These are phyloP conservation scores for Venturiaceae sp. DNA, from an alignment of 2,329 filamentous ascomycete genomes.

Conservation along the genomic window DNA sequence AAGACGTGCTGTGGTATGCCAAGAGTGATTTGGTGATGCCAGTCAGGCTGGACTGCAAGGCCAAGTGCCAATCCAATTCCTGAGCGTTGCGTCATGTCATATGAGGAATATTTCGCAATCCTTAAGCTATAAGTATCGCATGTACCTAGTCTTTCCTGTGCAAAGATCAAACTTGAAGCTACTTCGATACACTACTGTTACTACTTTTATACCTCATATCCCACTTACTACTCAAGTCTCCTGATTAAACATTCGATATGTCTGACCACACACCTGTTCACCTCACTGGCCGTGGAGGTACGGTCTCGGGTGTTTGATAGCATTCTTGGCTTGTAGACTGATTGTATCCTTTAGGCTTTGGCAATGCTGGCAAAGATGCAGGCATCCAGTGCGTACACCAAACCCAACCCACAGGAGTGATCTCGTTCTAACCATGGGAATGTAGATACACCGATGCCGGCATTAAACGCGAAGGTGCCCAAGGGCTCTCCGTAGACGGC, in stretches of 20 bases:
- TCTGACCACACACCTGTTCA: slow-evolving; percentile 1
- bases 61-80: not conserved
- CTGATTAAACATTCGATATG: not conserved
- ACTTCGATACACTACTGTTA: not conserved
- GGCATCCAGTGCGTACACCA: slow-evolving; percentile 24
- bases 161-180: not conserved
- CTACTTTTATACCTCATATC: not conserved
- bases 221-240: not conserved
- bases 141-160: not conserved
- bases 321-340: not conserved
- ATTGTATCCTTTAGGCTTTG: slow-evolving; percentile 36
- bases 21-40: not conserved
- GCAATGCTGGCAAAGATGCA: slow-evolving; percentile 46
- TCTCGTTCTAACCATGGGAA: too few relatives aligned
- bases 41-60: not conserved
- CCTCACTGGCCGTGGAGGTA: slow-evolving; percentile 8
- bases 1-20: too few relatives aligned
- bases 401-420: not conserved
- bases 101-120: not conserved
- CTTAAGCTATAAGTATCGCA: not conserved
- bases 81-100: not conserved
- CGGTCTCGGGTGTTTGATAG: not conserved
- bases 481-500: slow-evolving; percentile 24
- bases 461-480: slow-evolving; percentile 35
- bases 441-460: slow-evolving; percentile 33